Evolutionary conservation across 352 stramenopile species (phyloP).

Genomic region (Phytophthora crassamura): DNA sequence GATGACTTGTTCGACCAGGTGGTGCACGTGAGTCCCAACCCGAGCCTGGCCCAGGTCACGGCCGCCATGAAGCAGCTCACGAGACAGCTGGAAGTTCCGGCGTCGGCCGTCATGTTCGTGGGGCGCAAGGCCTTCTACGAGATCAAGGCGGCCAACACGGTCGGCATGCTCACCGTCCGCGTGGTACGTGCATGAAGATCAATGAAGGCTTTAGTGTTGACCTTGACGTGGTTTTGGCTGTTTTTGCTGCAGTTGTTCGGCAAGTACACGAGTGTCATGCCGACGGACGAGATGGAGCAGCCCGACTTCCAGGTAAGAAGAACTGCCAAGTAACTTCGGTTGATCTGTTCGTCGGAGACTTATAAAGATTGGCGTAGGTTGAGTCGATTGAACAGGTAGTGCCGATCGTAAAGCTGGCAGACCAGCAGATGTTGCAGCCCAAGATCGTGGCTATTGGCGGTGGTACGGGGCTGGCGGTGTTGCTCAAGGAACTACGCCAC

Average conservation of each 20-base stretch:
- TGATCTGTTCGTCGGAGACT: no score
- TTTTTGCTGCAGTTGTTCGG: slow-evolving; percentile 65
- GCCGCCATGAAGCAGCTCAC: slow-evolving; percentile 80
- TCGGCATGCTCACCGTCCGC: slow-evolving; percentile 78
- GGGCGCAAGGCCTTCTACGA: slow-evolving; percentile 88
- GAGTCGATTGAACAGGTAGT: slow-evolving; percentile 79
- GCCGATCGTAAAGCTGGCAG: slow-evolving; percentile 75
- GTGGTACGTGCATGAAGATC: slow-evolving; percentile 50
- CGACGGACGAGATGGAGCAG: slow-evolving; percentile 84
- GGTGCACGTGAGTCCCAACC: slow-evolving; percentile 73
- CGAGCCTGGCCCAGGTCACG: slow-evolving; percentile 63
- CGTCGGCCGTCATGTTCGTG: slow-evolving; percentile 84
- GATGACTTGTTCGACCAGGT: slow-evolving; percentile 71
- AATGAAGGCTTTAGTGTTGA: slow-evolving; percentile 10
- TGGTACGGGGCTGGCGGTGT: slow-evolving; percentile 79
- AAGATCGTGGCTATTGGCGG: slow-evolving; percentile 88
- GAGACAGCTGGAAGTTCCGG: slow-evolving; percentile 61
- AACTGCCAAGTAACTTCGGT: not conserved
- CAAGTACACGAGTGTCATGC: slow-evolving; percentile 88
- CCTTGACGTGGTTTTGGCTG: not conserved
- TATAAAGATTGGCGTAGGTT: slow-evolving; percentile 46
- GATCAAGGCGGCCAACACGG: slow-evolving; percentile 85
- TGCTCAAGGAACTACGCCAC: slow-evolving; percentile 85
- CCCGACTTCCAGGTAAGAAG: slow-evolving; percentile 72
- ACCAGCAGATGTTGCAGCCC: slow-evolving; percentile 80